Percentiles rank a stretch among this genome's conserved stretches.
phyloP scores from a whole-genome alignment of 371 early-diverging fungal species.

The Mortierella sp. region DNA sequence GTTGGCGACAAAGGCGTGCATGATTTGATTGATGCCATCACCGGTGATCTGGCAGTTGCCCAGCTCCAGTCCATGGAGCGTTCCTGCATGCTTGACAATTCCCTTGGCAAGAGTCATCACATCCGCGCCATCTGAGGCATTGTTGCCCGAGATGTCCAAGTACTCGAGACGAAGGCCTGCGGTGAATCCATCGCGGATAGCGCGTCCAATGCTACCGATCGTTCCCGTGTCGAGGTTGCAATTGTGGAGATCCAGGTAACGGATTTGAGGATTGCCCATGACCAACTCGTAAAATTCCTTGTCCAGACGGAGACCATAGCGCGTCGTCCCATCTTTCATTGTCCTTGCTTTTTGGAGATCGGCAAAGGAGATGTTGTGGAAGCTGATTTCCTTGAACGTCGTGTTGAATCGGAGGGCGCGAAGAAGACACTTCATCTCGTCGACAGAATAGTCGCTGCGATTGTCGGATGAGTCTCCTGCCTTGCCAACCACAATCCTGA shows the following conservation, averaged over 20 bases:
- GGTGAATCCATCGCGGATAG: constrained; percentile 41
- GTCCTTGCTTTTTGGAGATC: constrained; percentile 38
- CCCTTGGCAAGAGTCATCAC: constrained; percentile 54
- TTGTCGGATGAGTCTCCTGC: constrained; percentile 20
- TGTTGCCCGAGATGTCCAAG: constrained; percentile 43
- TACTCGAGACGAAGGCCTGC: constrained; percentile 45
- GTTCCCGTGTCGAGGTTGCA: constrained; percentile 46
- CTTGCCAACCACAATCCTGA: constrained; percentile 32
- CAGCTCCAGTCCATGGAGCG: constrained; percentile 27
- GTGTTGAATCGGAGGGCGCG: constrained; percentile 50
- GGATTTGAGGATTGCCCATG: constrained; percentile 48
- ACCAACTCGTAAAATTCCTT: constrained; percentile 52
- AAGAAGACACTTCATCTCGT: constrained; percentile 52
- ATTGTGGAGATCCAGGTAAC: constrained; percentile 33
- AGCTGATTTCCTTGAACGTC: constrained; percentile 50
- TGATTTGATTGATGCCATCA: constrained; percentile 55
- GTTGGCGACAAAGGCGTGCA: constrained; percentile 58
- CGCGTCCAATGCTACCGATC: constrained; percentile 48
- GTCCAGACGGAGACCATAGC: constrained; percentile 49
- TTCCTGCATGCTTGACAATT: constrained; percentile 53
- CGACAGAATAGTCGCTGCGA: constrained; percentile 37
- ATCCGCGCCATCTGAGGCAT: constrained; percentile 53
- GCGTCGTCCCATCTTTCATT: constrained; percentile 42
- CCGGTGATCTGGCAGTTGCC: constrained; percentile 49
- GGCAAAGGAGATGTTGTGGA: constrained; percentile 41